Evolutionary conservation across 495 filamentous ascomycete genomes (phyloP), one percentile per base, ranked within the genome.

Genomic region (Neurospora intermedia): DNA sequence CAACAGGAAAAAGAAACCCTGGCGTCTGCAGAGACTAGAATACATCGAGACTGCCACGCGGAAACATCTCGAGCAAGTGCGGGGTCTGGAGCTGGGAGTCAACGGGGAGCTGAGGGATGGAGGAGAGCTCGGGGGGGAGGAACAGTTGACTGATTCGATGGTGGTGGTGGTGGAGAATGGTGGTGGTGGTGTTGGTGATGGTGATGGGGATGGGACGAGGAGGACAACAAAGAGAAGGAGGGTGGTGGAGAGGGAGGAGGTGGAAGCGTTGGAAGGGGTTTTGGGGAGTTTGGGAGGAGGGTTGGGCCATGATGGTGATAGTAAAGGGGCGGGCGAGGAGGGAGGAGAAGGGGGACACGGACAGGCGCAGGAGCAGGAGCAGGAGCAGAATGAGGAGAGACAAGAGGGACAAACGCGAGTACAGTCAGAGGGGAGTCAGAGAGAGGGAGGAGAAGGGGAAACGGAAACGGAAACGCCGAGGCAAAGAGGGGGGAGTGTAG

Each of bases 11-110:
- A 78, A 71, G 73, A 86, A 83, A 80, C 84, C 74, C 70, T 88
- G 80, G 86, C 78, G 80, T 82, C 87, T 83, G 83, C 82, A 93
- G 77, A 82, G 93, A 74, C 83, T 88, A 70, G 88, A 91, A 75
- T 96, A 96, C 81, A 90, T 96, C 66, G 93, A 96, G 81, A 85
- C 85, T 71, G 87, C 93, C 73, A 85, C 88, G 27, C 79, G 86
- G 42, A 82, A 83, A 69, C 87, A 90, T 80, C 78, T 90, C 62
- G 85, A 89, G 80, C 82, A 78, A 16, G 83, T 83, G 35, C 76
- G 86, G 69, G 87, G 88, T 10, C 74, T 90, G 74, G 86, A 89
- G 81, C 76, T 91, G 62, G 87, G 85, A 1, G 78, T 78, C 31
- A 76, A 84, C 48, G 89, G 89, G 13, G 88, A 87, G 77, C 84